Conservation (phyloP, 768 basidiomycete genomes). For the Serendipita vermifera region DNA sequence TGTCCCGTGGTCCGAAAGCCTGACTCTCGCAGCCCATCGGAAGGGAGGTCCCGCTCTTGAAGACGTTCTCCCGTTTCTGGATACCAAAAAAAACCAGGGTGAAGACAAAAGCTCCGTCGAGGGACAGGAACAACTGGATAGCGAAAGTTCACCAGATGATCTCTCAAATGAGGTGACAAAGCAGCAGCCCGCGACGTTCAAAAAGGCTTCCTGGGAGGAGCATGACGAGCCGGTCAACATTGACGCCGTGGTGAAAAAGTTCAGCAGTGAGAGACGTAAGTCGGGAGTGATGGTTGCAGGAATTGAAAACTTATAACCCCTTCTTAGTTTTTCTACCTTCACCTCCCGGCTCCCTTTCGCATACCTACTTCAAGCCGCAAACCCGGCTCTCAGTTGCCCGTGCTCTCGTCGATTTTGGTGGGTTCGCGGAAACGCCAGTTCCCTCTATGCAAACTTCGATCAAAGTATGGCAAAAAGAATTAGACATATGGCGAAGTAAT, state of each 20-base stretch:
- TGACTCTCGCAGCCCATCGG: background rate
- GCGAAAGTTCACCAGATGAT: too few species aligned
- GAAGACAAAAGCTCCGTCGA: too few species aligned
- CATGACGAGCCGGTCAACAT: constrained; percentile 5
- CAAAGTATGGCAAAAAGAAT: background rate
- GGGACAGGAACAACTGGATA: too few species aligned
- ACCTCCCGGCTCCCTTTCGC: too few species aligned
- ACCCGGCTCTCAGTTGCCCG: background rate
- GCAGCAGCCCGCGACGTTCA: too few species aligned
- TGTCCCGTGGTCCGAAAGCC: background rate
- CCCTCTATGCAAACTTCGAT: background rate
- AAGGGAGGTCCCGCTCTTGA: background rate
- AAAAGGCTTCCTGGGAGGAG: background rate
- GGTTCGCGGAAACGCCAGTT: background rate
- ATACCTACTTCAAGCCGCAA: background rate
- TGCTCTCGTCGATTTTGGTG: constrained; percentile 2
- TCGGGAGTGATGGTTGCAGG: too few species aligned
- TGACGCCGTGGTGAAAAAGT: constrained; percentile 1
- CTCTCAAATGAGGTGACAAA: too few species aligned
- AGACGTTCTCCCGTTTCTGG: background rate
- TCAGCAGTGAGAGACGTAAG: too few species aligned
- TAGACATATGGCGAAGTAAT: background rate
- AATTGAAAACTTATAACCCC: too few species aligned
- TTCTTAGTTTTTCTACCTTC: too few species aligned
- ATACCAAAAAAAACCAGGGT: background rate